phyloP scores from a whole-genome alignment of 169 alveolate genomes.

The Plasmodium coatneyi region DNA sequence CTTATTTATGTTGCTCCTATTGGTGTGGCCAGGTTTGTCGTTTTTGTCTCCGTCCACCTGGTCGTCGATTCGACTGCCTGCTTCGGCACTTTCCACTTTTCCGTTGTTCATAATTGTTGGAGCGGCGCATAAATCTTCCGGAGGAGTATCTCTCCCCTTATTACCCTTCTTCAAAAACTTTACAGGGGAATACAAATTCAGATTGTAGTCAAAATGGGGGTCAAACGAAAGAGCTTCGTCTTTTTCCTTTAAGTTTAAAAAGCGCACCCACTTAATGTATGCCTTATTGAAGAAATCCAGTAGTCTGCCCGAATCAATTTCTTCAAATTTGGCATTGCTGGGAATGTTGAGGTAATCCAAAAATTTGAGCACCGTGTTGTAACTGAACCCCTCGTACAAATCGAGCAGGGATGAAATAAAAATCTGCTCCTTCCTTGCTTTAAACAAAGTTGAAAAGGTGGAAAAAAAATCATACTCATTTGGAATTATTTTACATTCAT shows the following conservation, averaged over 20 bases:
- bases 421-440: conserved; percentile 54
- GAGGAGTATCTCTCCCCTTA: not conserved
- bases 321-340: conserved; percentile 29
- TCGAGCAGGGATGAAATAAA: conserved; percentile 50
- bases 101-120: not conserved
- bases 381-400: conserved; percentile 67
- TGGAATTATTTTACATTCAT: conserved; percentile 68
- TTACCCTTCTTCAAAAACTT: conserved; percentile 10
- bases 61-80: not conserved
- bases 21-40: not conserved
- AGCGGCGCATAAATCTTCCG: not conserved
- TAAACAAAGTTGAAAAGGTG: conserved; percentile 36
- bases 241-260: conserved; percentile 60
- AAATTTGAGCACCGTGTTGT: conserved; percentile 36
- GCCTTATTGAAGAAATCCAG: conserved; percentile 62
- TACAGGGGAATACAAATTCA: conserved; percentile 20
- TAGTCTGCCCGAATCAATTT: conserved; percentile 23
- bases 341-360: conserved; percentile 31
- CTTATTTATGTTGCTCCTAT: not conserved
- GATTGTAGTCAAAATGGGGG: conserved; percentile 59
- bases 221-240: not conserved
- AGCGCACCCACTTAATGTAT: conserved; percentile 66
- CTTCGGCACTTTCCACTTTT: not conserved
- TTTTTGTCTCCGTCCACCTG: not conserved
- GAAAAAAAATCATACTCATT: conserved; percentile 72